Base-by-base conservation (phyloP, 805 yeast genomes). In the Cyberlindnera maritima region DNA sequence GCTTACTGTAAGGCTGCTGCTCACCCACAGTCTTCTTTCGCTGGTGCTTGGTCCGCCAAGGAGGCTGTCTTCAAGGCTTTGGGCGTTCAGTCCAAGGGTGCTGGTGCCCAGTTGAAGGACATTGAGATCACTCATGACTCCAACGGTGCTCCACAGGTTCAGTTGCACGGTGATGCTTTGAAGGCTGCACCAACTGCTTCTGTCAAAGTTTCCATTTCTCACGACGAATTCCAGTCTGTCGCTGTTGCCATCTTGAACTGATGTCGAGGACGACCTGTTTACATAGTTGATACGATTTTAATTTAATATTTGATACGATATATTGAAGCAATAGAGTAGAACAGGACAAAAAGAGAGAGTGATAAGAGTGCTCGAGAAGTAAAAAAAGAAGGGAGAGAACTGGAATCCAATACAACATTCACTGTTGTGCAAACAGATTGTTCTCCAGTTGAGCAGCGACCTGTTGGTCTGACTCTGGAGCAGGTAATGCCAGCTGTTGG, bases 21-120 rank as follows among this genome's bases (percentile, higher is more conserved):
- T 36, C 76, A 77, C 55, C 88, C 94, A 43, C 86, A 81, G 62
- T 88, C 98, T 13, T 88, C 97, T 3, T 94, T 79, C 69, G 90
- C 99, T 23, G 99, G 99, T 40, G 86, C 96, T 37, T 94, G 99
- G 99, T 88, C 97, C 26, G 99, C 99, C 38, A 94, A 94, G 72
- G 99, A 94, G 74, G 99, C 99, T 36, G 97, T 91, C 31, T 94
- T 94, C 83, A 94, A 94, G 75, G 88, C 96, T 17, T 75, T 94
- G 63, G 91, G 94, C 52, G 96, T 88, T 53, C 78, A 79, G 62
- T 82, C 96, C 39, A 80, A 83, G 64, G 99, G 99, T 50, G 97
- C 92, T 14, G 99, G 98, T 52, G 98, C 99, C 33, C 76, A 96
- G 29, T 77, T 94, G 72, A 80, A 78, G 65, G 96, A 89, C 50